Evolutionary conservation across 306 rosid species (phyloP).

Genomic region (barrel medic (Medicago truncatula)): MtrunA17r5.0-ANR NC_053045.1:10573001-10573500

Average conservation of each 20-base stretch:
- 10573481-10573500: slow-evolving; percentile 20
- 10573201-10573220: slow-evolving; percentile 47
- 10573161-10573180: not conserved
- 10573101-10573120: slow-evolving; percentile 75
- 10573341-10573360: slow-evolving; percentile 50
- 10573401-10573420: slow-evolving; percentile 5
- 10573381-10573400: slow-evolving; percentile 52
- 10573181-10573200: slow-evolving; percentile 30
- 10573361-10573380: slow-evolving; percentile 99
- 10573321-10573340: slow-evolving; percentile 43
- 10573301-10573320: slow-evolving; percentile 50
- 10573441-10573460: slow-evolving; percentile 31
- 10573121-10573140: slow-evolving; percentile 77
- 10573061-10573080: slow-evolving; percentile 86
- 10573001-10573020: slow-evolving; percentile 73
- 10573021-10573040: slow-evolving; percentile 80
- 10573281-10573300: slow-evolving; percentile 54
- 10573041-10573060: slow-evolving; percentile 61
- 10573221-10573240: slow-evolving; percentile 46
- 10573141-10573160: slow-evolving; percentile 59
- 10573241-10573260: slow-evolving; percentile 44
- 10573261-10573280: slow-evolving; percentile 48
- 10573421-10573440: slow-evolving; percentile 30
- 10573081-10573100: slow-evolving; percentile 94
- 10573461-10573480: slow-evolving; percentile 40